Evolutionary conservation across 2,329 filamentous ascomycete species (phyloP), one percentile per base, ranked within the genome.

Genomic region (Laburnicola sp.): DNA sequence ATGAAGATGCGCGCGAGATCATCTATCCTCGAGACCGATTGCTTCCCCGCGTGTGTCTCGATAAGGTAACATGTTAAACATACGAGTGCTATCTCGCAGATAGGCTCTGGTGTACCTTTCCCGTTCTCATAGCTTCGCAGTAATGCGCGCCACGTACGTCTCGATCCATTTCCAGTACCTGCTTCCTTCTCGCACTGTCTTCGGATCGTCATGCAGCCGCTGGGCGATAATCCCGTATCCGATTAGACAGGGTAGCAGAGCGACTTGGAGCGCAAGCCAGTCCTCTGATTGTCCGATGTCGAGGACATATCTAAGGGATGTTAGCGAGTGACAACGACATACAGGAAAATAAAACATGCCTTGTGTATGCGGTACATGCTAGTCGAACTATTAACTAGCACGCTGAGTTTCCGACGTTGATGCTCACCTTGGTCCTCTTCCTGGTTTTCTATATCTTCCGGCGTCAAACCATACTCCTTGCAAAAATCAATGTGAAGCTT

Each of bases 151-250:
- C 11, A 88, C 83, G 67, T 97, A 97, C 65, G 90, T 95, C 68
- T 92, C 80, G 59, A 97, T 90, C 93, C 93, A 97, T 39, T 85
- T 82, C 87, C 88, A 94, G 75, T 96, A 97, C 16, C 75, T 79
- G 69, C 93, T 95, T 0, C 78, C 83, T 9, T 87, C 78, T 34
- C 80, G 79, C 42, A 76, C 64, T 31, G 85, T 87, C n/a, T 76
- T 78, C 42, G 80, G 75, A 54, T 88, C 85, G 10, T 77, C 77
- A 61, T 85, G 80, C 2, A 96, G 78, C 63, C 89, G 82, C 63
- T 81, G 80, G 4, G 89, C 93, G 53, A 95, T 89, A 49, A 84
- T 83, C 7, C 87, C 87, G 70, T 97, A 97, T 36, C 93, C 93
- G n/a, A 97, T 81, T 28, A 96, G 78, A 68, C 93, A 97, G 0